Percentiles rank a stretch among this genome's conserved stretches.
These are phyloP conservation scores for Podospora sp. DNA, from an alignment of 495 filamentous ascomycete genomes.

Conservation along the genomic window DNA sequence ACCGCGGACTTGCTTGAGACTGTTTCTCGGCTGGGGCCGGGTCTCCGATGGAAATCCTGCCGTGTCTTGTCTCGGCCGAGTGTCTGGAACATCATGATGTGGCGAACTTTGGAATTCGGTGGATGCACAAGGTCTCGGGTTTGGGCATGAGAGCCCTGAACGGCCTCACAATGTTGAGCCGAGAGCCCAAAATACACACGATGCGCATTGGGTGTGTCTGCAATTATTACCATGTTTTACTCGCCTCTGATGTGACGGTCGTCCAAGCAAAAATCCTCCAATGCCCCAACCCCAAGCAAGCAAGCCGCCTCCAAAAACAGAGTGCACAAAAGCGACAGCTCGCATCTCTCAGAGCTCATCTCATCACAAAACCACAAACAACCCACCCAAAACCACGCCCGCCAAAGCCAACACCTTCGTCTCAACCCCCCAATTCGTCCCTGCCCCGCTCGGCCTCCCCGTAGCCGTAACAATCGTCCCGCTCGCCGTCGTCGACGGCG, in stretches of 20 bases:
- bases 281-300: not conserved
- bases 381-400: not conserved
- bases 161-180: too few species aligned
- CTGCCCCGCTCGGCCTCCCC: constrained; percentile 5
- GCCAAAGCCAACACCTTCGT: constrained; percentile 3
- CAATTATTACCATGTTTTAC: not conserved
- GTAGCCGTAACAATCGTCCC: constrained; percentile 27
- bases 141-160: too few species aligned
- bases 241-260: not conserved
- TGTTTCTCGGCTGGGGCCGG: not conserved
- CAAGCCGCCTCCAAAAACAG: not conserved
- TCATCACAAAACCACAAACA: not conserved
- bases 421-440: constrained; percentile 1
- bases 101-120: not conserved
- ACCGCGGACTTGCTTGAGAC: not conserved
- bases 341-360: not conserved
- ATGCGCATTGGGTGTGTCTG: too few species aligned
- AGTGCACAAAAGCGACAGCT: not conserved
- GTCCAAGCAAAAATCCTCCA: not conserved
- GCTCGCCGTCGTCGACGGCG: constrained; percentile 23
- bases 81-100: not conserved
- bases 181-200: too few species aligned
- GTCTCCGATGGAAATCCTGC: not conserved
- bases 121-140: too few species aligned
- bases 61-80: not conserved